Percentiles rank a stretch among this genome's conserved stretches.
Conservation (phyloP, 495 filamentous ascomycete species). For the Tuber microsphaerosporum region DNA sequence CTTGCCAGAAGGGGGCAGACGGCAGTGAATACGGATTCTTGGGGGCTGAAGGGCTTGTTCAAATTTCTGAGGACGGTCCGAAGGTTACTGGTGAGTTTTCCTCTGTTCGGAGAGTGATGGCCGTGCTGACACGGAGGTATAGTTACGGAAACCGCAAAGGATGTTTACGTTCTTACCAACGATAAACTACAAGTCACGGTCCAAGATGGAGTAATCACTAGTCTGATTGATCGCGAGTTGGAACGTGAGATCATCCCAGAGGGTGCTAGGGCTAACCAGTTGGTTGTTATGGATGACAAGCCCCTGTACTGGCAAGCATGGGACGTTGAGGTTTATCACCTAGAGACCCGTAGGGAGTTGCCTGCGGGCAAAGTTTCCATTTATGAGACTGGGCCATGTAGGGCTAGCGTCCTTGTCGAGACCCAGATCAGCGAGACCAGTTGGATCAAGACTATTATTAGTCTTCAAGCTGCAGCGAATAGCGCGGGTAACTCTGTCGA, state of each 20-base stretch:
- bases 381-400: slow-evolving; percentile 62
- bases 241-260: slow-evolving; percentile 71
- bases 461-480: slow-evolving; percentile 59
- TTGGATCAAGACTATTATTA: slow-evolving; percentile 81
- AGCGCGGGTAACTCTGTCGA: slow-evolving; percentile 66
- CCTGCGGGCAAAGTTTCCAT: slow-evolving; percentile 58
- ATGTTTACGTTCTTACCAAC: slow-evolving; percentile 72
- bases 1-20: slow-evolving; percentile 11
- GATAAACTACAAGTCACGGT: slow-evolving; percentile 64
- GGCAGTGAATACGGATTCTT: slow-evolving; percentile 46
- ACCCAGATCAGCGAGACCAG: slow-evolving; percentile 80
- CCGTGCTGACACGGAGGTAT: slow-evolving; percentile 24
- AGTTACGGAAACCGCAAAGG: slow-evolving; percentile 59
- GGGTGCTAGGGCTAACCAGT: slow-evolving; percentile 76
- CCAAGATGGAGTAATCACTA: slow-evolving; percentile 67
- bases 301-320: slow-evolving; percentile 98
- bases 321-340: slow-evolving; percentile 96
- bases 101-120: not conserved
- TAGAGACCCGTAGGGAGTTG: slow-evolving; percentile 76
- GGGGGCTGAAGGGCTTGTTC: slow-evolving; percentile 41
- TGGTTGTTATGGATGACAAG: slow-evolving; percentile 96
- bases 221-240: slow-evolving; percentile 63
- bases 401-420: slow-evolving; percentile 68
- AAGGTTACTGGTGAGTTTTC: slow-evolving; percentile 27
- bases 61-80: slow-evolving; percentile 22